These are phyloP conservation scores for Diaporthe caulivora DNA, from an alignment of 2,329 filamentous ascomycete genomes.

Conservation along the genomic window DNA sequence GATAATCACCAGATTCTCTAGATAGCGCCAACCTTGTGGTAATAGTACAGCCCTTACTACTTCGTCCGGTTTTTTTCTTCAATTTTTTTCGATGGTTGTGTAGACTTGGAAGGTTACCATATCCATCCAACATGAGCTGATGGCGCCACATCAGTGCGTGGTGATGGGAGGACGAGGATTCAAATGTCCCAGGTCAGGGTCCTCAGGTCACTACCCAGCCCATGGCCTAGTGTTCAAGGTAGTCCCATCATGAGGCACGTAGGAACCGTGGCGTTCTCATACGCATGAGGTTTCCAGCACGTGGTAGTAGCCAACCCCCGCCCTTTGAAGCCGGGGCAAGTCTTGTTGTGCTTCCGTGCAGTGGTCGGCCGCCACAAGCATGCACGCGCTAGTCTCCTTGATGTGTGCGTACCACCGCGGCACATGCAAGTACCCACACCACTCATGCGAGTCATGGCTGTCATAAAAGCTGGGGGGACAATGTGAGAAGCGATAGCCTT, in stretches of 20 bases:
- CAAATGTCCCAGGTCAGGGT: conserved; percentile 10
- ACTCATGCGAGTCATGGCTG: conserved; percentile 29
- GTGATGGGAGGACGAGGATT: conserved; percentile 10
- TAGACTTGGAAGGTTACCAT: neutral
- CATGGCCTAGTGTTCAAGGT: neutral
- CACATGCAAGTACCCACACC: conserved; percentile 25
- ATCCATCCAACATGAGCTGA: neutral
- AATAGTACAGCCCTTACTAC: neutral
- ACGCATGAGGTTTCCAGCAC: conserved; percentile 23
- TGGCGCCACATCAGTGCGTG: neutral
- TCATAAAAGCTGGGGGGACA: conserved; percentile 22
- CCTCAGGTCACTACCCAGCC: neutral
- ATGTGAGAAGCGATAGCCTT: conserved; percentile 27
- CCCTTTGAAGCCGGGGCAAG: conserved; percentile 26
- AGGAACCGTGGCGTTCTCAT: conserved; percentile 20
- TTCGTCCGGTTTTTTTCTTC: too few species aligned
- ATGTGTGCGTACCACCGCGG: neutral
- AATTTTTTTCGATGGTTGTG: neutral
- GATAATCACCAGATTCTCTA: conserved; percentile 29
- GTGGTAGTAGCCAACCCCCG: conserved; percentile 10
- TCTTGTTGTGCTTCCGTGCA: conserved; percentile 15
- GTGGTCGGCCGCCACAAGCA: conserved; percentile 20
- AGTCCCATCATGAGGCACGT: neutral
- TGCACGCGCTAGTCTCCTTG: conserved; percentile 11
- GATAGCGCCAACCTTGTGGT: conserved; percentile 30